Evolutionary conservation across 1,139 yeast species (phyloP), one percentile per base, ranked within the genome.

Genomic region (Geotrichum candidum): DNA sequence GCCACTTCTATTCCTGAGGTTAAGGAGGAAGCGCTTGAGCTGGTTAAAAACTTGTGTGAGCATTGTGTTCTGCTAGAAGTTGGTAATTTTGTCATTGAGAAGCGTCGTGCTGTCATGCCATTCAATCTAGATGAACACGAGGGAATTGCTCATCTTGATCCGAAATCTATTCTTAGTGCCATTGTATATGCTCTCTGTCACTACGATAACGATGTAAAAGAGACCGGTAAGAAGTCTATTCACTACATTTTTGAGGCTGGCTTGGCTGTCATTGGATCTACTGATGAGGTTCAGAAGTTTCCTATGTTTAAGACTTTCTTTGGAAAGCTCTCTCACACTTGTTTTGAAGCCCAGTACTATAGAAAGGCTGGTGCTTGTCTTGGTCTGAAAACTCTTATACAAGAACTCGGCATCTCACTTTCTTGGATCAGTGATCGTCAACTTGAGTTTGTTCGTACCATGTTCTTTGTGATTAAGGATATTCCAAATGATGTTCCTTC

Each of bases 401-500:
- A 84, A 59, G 90, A 87, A 58, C 77, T 90, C 54, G 81, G 78
- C 1, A 82, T 90, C 55, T 89, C 96, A 0, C 78, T 84, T 1
- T 76, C 80, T 1, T 91, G 96, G 86, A 85, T 94, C 68, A 82
- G 83, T 82, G 64, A 84, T 57, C 82, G 95, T 52, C 97, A 91
- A 71, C 83, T 88, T 67, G 98, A 94, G 71, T 80, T 94, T 56
- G 86, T 90, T 2, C 83, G 96, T 56, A 91, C 97, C 0, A 82
- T 94, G 71, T 85, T 94, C 68, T 95, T 92, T 74, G 96, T 94
- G 2, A 78, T 94, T 64, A 84, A 96, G 70, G 99, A 95, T 70
- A 88, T 96, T 0, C 95, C 97, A 0, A 82, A 85, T 11, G 96
- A 92, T 58, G 95, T 95, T 1, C 97, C 99, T 0, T 81, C 84